phyloP scores from a whole-genome alignment of 805 yeast genomes.

The Candida hispaniensis region DNA sequence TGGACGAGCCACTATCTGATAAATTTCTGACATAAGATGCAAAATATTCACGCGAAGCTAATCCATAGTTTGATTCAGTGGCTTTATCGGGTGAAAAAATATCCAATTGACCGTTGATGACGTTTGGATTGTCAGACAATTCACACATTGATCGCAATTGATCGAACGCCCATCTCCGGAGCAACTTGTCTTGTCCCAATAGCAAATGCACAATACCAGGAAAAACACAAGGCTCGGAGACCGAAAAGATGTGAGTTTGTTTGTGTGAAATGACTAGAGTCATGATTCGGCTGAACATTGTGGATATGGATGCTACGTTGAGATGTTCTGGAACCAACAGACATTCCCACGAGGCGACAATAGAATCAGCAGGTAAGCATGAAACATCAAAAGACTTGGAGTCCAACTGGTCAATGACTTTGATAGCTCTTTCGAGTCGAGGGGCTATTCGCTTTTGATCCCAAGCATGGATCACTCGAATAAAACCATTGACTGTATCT shows the following conservation, averaged over 20 bases:
- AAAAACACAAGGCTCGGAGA: slow-evolving; percentile 3
- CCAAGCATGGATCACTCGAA: slow-evolving; percentile 6
- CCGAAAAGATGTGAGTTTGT: slow-evolving; percentile 2
- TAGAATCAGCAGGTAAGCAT: neutral
- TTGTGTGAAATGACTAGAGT: neutral
- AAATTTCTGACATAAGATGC: no score
- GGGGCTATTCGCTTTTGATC: slow-evolving; percentile 4
- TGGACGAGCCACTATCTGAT: no score
- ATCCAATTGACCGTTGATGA: no score
- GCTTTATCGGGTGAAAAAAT: no score
- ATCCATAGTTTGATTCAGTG: no score
- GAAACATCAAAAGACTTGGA: neutral
- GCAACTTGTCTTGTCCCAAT: slow-evolving; percentile 1
- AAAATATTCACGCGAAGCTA: no score
- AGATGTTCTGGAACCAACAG: slow-evolving; percentile 4
- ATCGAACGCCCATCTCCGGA: slow-evolving; percentile 12
- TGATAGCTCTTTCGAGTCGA: slow-evolving; percentile 6
- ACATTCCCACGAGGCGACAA: slow-evolving; percentile 13
- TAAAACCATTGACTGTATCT: slow-evolving; percentile 11
- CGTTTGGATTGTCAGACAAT: no score
- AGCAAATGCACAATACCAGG: slow-evolving; percentile 7
- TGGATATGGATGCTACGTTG: neutral
- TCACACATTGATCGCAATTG: no score
- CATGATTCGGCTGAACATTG: slow-evolving; percentile 4
- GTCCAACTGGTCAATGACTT: neutral